Evolutionary conservation across 192 early-diverging fungal species (phyloP), one percentile per base, ranked within the genome.

Genomic region (Helicostylum pulchrum): DNA sequence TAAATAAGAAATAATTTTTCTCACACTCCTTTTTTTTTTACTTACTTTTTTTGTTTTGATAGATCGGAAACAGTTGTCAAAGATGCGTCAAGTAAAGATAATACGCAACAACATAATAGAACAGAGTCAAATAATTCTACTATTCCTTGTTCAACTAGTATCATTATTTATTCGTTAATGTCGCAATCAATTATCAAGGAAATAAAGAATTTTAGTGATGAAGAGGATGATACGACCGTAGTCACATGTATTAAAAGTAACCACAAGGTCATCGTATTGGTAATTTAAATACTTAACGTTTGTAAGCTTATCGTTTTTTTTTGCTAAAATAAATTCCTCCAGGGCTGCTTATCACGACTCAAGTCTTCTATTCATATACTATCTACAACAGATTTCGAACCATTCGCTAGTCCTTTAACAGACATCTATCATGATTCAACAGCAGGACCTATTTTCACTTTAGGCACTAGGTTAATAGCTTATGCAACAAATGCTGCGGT

Each of bases 401-500:
- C 61, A 19, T 32, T 56, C 62, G 15, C 54, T 75, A 17, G 64
- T 4, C 65, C 62, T 5, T 69, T 88, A 65, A 77, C 74, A 7
- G 89, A 90, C 55, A 78, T 80, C 7, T 66, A 72, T 17, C 70
- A 78, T 32, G 56, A 69, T 20, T 75, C 72, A 17, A 26, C 53
- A 1, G 44, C 46, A 23, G 51, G 71, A 7, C 64, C 76, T 2
- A 70, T 82, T 4, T 87, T 89, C 66, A 81, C 82, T 26, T 65
- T 90, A 10, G 90, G 90, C 14, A 67, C 85, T 21, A 76, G 88
- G 32, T 78, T 87, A 26, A 61, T 93, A 23, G 84, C 86, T 0
- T 93, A 91, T 70, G 87, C 89, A 14, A 87, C 91, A 0, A 84
- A 77, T 1, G 77, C 68, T 1, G 46, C 70, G 1, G 71, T 84